These are phyloP conservation scores for Forsythia suspensa DNA, from an alignment of 257 asterid genomes.

Conservation along the genomic window DNA sequence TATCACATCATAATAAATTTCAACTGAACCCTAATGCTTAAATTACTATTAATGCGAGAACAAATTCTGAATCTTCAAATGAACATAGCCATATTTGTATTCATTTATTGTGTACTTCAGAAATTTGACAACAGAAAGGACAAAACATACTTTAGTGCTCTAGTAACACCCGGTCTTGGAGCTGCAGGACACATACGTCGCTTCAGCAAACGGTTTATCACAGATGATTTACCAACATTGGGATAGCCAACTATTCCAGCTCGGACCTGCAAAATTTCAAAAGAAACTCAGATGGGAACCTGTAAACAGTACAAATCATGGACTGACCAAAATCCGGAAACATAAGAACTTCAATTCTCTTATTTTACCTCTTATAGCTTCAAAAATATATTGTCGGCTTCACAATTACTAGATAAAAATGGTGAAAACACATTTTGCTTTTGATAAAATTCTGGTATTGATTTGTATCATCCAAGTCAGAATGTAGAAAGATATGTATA, in stretches of 20 bases:
- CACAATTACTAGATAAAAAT: neutral
- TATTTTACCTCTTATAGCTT: neutral
- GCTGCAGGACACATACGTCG: constrained; percentile 99
- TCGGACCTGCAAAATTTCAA: constrained; percentile 62
- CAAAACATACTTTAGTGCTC: constrained; percentile 75
- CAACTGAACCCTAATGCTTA: neutral
- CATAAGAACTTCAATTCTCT: constrained; percentile 1
- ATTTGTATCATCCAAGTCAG: constrained; percentile 10
- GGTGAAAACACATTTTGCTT: neutral
- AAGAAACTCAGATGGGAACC: constrained; percentile 15
- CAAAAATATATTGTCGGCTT: neutral
- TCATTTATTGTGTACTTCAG: constrained; percentile 2
- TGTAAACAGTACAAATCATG: neutral
- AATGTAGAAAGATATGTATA: neutral
- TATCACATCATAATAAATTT: neutral
- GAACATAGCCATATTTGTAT: neutral
- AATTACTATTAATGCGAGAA: constrained; percentile 9
- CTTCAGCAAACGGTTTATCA: constrained; percentile 89
- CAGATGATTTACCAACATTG: constrained; percentile 94
- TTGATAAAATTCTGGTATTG: neutral
- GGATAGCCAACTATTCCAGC: constrained; percentile 98
- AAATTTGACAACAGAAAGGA: constrained; percentile 6
- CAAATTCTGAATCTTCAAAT: constrained; percentile 9
- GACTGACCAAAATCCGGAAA: neutral
- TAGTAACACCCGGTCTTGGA: constrained; percentile 98